phyloP scores from a whole-genome alignment of 2,329 filamentous ascomycete species.

The Pestalotiopsis sp. region DNA sequence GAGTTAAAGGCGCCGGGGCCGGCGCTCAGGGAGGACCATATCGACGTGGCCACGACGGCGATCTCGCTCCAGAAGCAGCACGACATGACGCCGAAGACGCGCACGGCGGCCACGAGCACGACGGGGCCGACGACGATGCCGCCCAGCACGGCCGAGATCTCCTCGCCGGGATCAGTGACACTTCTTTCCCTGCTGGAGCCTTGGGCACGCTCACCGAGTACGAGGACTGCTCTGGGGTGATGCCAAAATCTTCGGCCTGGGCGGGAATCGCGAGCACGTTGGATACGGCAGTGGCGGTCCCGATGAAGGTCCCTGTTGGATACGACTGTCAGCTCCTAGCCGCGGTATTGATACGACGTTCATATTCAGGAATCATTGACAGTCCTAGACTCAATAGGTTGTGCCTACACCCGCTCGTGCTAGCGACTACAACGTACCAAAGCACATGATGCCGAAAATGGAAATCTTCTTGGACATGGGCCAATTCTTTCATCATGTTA shows the following conservation, averaged over 20 bases:
- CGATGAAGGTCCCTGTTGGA: background rate
- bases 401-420: background rate
- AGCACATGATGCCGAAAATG: background rate
- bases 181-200: background rate
- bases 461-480: background rate
- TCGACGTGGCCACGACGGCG: background rate
- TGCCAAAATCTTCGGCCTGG: background rate
- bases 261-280: background rate
- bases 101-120: background rate
- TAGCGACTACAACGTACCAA: background rate
- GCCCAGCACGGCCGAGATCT: background rate
- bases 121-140: background rate
- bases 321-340: background rate
- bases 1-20: background rate
- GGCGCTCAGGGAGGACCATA: background rate
- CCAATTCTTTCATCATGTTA: background rate
- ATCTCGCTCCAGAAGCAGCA: constrained; percentile 5
- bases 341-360: too few relatives aligned
- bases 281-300: background rate
- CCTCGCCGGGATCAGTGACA: background rate
- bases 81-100: background rate
- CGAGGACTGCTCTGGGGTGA: background rate
- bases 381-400: background rate
- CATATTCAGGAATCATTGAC: too few relatives aligned
- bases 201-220: background rate